A percentile compares a stretch with the other conserved stretches of the same genome.
These are phyloP conservation scores for Rhinocladiella mackenziei DNA, from an alignment of 2,329 filamentous ascomycete species.

Conservation along the genomic window DNA sequence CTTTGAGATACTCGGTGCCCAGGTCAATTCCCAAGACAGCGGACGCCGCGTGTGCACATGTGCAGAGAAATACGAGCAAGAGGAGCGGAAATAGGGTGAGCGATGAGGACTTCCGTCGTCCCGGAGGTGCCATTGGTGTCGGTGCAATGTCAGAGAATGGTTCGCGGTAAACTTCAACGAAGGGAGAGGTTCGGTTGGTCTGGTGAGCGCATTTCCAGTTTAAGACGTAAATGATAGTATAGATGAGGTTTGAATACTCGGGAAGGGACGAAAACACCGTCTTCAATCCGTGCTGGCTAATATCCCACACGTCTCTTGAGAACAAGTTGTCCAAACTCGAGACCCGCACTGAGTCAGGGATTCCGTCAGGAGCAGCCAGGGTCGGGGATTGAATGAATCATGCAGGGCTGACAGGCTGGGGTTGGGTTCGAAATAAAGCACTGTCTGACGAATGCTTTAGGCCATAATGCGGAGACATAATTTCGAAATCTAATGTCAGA, in stretches of 20 bases:
- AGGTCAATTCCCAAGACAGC: slow-evolving; percentile 90
- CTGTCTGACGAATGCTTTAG: too few relatives aligned
- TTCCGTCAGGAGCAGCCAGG: too few relatives aligned
- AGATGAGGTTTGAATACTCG: too few relatives aligned
- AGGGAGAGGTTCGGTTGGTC: too few relatives aligned
- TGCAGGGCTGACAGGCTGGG: too few relatives aligned
- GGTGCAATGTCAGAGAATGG: slow-evolving; percentile 2
- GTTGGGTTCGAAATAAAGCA: too few relatives aligned
- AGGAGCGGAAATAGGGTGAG: slow-evolving; percentile 48
- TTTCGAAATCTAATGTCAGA: too few relatives aligned
- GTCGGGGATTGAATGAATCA: too few relatives aligned
- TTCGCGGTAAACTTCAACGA: too few relatives aligned
- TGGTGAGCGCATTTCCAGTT: slow-evolving; percentile 17
- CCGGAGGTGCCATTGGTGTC: slow-evolving; percentile 47
- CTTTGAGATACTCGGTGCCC: slow-evolving; percentile 96
- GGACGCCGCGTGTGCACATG: slow-evolving; percentile 57
- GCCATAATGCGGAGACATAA: too few relatives aligned
- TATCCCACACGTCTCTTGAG: neutral
- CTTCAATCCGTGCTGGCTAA: slow-evolving; percentile 1
- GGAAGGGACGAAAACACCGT: neutral
- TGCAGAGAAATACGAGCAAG: slow-evolving; percentile 52
- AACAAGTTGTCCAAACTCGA: slow-evolving; percentile 1
- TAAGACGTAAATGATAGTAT: too few relatives aligned
- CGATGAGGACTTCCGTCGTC: slow-evolving; percentile 40
- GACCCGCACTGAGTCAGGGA: too few relatives aligned